These are phyloP conservation scores for Cladophialophora psammophila DNA, from an alignment of 2,329 filamentous ascomycete genomes.

Conservation along the genomic window DNA sequence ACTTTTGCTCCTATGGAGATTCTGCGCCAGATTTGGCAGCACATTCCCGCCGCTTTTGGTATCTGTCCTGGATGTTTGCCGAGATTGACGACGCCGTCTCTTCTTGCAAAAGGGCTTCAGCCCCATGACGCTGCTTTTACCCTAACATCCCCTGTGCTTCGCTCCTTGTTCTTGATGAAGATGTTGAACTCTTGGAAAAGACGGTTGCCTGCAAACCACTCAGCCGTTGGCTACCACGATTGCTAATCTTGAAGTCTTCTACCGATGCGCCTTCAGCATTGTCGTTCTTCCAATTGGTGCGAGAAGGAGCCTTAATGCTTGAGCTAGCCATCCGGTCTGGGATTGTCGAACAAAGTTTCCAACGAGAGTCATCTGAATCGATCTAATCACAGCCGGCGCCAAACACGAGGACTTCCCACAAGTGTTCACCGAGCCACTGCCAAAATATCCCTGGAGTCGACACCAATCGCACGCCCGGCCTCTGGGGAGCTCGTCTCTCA, in stretches of 20 bases:
- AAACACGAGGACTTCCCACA: background rate
- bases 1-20: background rate
- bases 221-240: no score
- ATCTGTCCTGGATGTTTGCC: background rate
- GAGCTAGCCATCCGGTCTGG: background rate
- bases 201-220: background rate
- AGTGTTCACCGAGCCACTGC: background rate
- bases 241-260: background rate
- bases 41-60: background rate
- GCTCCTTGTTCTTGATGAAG: background rate
- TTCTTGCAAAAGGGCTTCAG: no score
- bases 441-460: background rate
- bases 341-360: background rate
- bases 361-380: background rate
- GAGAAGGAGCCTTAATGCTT: background rate
- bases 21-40: background rate
- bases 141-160: background rate
- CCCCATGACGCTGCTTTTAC: background rate
- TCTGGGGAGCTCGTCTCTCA: background rate
- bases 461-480: background rate
- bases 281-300: background rate
- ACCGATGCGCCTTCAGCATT: background rate
- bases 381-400: background rate
- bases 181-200: background rate
- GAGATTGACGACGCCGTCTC: background rate